phyloP scores from a whole-genome alignment of 441 rosid genomes.

The Erodium chrysanthum region DNA sequence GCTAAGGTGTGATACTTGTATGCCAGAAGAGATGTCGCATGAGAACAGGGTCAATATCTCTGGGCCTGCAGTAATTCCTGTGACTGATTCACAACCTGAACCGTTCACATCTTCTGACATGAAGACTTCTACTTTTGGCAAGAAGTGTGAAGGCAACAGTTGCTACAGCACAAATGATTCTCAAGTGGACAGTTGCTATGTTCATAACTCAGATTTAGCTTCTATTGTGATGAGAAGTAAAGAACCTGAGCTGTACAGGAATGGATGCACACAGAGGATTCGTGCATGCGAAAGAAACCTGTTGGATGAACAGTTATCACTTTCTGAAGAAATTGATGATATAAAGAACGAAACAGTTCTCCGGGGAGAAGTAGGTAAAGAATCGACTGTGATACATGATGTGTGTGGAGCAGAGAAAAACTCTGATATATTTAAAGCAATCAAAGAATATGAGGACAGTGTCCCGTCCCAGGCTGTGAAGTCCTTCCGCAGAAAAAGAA shows the following conservation, averaged over 20 bases:
- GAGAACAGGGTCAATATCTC: slow-evolving; percentile 27
- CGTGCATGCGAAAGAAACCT: slow-evolving; percentile 42
- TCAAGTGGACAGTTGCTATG: slow-evolving; percentile 30
- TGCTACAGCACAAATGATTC: slow-evolving; percentile 27
- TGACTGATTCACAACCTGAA: slow-evolving; percentile 28
- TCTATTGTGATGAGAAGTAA: slow-evolving; percentile 63
- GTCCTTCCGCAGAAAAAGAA: slow-evolving; percentile 29
- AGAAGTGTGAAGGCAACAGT: slow-evolving; percentile 24
- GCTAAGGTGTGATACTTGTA: slow-evolving; percentile 19
- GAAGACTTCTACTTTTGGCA: slow-evolving; percentile 26
- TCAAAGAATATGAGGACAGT: slow-evolving; percentile 16
- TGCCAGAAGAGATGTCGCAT: slow-evolving; percentile 15
- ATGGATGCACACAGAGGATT: slow-evolving; percentile 56
- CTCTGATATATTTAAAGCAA: slow-evolving; percentile 18
- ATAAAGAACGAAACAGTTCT: slow-evolving; percentile 20
- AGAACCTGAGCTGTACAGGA: slow-evolving; percentile 45
- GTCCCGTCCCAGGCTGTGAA: slow-evolving; percentile 18
- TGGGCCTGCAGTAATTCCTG: slow-evolving; percentile 26
- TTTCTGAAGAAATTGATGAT: slow-evolving; percentile 29
- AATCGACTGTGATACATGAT: slow-evolving; percentile 8
- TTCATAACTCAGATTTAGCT: slow-evolving; percentile 49
- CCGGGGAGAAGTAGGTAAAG: slow-evolving; percentile 22
- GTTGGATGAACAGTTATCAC: slow-evolving; percentile 32
- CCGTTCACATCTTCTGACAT: slow-evolving; percentile 26
- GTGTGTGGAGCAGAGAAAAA: slow-evolving; percentile 20